phyloP scores from a whole-genome alignment of 176 grass and related monocot genomes.

The Oryza longistaminata region DNA sequence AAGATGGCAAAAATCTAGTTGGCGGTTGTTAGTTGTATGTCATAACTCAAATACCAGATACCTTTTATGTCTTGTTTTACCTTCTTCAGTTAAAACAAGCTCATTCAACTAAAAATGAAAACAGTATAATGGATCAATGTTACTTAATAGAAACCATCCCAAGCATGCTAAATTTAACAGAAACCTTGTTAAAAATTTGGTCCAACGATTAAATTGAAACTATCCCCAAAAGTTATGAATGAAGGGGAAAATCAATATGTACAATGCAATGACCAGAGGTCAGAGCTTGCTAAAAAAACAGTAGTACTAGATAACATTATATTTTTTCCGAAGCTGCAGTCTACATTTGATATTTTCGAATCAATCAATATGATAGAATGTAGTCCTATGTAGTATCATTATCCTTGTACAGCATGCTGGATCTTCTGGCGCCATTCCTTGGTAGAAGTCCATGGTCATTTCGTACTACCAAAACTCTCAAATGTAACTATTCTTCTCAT shows the following conservation, averaged over 20 bases:
- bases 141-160: background rate
- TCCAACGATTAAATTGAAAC: background rate
- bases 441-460: conserved; percentile 7
- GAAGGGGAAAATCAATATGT: background rate
- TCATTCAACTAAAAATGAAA: background rate
- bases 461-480: conserved; percentile 17
- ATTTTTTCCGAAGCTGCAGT: background rate
- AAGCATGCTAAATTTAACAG: background rate
- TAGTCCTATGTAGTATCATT: conserved; percentile 17
- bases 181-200: background rate
- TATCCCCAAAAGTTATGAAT: background rate
- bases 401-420: conserved; percentile 1
- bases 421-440: background rate
- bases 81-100: background rate
- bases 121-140: background rate
- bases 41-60: background rate
- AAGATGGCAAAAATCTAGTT: background rate
- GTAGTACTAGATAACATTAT: background rate
- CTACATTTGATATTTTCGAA: background rate
- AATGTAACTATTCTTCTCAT: background rate
- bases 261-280: background rate
- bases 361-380: background rate
- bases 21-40: background rate
- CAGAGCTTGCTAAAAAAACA: background rate
- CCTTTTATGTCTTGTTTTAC: conserved; percentile 1